Evolutionary conservation across 768 basidiomycete genomes (phyloP).

Genomic region (Mycena haematopus): DNA sequence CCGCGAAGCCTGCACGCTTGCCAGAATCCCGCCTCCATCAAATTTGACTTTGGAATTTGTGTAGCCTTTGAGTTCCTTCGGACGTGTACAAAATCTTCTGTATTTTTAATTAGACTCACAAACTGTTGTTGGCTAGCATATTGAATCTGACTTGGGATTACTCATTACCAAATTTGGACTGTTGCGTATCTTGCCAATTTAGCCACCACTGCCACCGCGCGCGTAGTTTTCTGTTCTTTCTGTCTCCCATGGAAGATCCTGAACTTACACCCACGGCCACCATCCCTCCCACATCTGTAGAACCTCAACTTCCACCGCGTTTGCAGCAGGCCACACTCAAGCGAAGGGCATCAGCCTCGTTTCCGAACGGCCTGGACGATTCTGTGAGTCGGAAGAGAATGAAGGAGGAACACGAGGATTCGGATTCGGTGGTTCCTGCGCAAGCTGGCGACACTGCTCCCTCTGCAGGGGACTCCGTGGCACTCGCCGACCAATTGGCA

Average conservation of each 20-base stretch:
- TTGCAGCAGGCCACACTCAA: slow-evolving; percentile 46
- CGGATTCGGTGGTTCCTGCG: slow-evolving; percentile 31
- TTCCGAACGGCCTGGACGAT: slow-evolving; percentile 51
- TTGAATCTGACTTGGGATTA: neutral
- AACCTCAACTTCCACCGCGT: slow-evolving; percentile 23
- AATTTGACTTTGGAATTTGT: slow-evolving; percentile 42
- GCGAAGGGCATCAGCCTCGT: slow-evolving; percentile 63
- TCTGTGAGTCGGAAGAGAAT: slow-evolving; percentile 64
- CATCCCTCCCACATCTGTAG: slow-evolving; percentile 29
- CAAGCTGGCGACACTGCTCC: slow-evolving; percentile 14
- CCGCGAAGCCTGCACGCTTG: slow-evolving; percentile 50
- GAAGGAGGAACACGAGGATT: slow-evolving; percentile 50
- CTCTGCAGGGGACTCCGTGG: slow-evolving; percentile 26
- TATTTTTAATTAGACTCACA: slow-evolving; percentile 8
- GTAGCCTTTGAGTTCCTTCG: slow-evolving; percentile 31
- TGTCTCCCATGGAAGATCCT: slow-evolving; percentile 32
- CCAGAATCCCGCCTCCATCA: slow-evolving; percentile 50
- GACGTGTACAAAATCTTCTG: slow-evolving; percentile 17
- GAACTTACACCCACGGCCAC: slow-evolving; percentile 28
- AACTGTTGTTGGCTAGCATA: neutral
- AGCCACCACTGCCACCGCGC: neutral
- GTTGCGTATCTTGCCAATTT: slow-evolving; percentile 15
- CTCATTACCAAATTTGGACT: slow-evolving; percentile 17
- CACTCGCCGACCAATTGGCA: slow-evolving; percentile 65
- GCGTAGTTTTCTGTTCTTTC: slow-evolving; percentile 21